Conservation (phyloP, 106 monocot species). For the Alisma plantagoaquatica region DNA sequence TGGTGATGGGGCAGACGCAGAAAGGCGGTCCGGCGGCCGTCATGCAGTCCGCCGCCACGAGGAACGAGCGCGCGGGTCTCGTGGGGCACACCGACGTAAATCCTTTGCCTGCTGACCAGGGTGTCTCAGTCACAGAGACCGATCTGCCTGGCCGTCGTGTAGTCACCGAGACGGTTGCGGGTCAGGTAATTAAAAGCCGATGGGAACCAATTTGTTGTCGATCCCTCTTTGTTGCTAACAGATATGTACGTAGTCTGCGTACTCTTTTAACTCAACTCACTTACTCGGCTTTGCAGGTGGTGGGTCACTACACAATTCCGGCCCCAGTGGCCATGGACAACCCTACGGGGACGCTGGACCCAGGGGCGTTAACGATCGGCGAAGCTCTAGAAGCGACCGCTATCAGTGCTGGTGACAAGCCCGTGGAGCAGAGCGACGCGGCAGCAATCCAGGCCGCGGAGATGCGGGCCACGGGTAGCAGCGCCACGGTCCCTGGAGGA, state of each 20-base stretch:
- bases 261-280: too few species aligned
- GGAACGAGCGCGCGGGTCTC: conserved; percentile 17
- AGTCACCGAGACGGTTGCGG: conserved; percentile 31
- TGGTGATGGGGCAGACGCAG: conserved; percentile 7
- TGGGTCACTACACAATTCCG: conserved; percentile 13
- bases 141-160: conserved; percentile 15
- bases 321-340: background rate
- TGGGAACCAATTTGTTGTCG: too few species aligned
- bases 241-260: too few species aligned
- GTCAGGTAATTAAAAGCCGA: too few species aligned
- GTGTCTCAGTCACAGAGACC: conserved; percentile 19
- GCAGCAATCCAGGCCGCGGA: conserved; percentile 58
- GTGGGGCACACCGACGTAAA: conserved; percentile 13
- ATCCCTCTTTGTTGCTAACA: too few species aligned
- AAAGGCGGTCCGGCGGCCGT: conserved; percentile 27
- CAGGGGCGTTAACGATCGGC: conserved; percentile 24
- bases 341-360: background rate
- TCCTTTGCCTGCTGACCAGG: background rate
- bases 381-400: conserved; percentile 62
- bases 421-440: conserved; percentile 49
- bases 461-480: conserved; percentile 33
- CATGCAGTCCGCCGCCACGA: conserved; percentile 30
- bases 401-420: conserved; percentile 24
- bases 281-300: too few species aligned
- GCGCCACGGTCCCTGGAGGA: conserved; percentile 19